These are phyloP conservation scores for Fusarium circinatum DNA, from an alignment of 2,329 filamentous ascomycete genomes.

Conservation along the genomic window DNA sequence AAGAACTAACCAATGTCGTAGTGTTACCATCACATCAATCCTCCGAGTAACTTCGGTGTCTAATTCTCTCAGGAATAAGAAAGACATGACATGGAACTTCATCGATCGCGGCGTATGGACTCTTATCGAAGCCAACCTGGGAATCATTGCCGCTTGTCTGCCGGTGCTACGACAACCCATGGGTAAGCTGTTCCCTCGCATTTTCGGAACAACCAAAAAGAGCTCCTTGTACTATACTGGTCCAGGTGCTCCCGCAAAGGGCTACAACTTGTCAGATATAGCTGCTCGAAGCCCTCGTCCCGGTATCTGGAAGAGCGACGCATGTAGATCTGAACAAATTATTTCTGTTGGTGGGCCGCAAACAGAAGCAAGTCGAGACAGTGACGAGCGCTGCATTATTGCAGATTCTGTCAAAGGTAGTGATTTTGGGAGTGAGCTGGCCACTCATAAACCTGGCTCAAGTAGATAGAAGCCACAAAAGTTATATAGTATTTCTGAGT, in stretches of 20 bases:
- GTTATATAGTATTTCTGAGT: accelerated
- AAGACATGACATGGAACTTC: neutral
- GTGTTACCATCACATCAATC: neutral
- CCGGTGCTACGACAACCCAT: neutral
- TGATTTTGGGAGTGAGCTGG: neutral
- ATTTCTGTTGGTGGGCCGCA: neutral
- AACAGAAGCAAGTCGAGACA: neutral
- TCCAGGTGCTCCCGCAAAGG: neutral
- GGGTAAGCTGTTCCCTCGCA: neutral
- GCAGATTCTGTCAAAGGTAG: neutral
- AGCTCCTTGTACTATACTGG: neutral
- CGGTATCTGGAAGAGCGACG: neutral
- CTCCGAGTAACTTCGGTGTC: neutral
- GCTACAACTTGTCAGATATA: neutral
- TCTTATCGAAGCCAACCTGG: neutral
- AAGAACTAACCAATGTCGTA: neutral
- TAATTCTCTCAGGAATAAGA: neutral
- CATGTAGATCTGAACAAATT: neutral
- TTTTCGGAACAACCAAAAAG: neutral
- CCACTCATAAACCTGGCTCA: neutral
- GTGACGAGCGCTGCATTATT: neutral
- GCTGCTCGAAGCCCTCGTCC: neutral
- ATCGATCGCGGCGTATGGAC: constrained; percentile 1
- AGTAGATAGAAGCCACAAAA: neutral
- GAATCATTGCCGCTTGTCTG: neutral